Conservation (phyloP, 2,329 filamentous ascomycete species). For the Cadophora gregata region DNA sequence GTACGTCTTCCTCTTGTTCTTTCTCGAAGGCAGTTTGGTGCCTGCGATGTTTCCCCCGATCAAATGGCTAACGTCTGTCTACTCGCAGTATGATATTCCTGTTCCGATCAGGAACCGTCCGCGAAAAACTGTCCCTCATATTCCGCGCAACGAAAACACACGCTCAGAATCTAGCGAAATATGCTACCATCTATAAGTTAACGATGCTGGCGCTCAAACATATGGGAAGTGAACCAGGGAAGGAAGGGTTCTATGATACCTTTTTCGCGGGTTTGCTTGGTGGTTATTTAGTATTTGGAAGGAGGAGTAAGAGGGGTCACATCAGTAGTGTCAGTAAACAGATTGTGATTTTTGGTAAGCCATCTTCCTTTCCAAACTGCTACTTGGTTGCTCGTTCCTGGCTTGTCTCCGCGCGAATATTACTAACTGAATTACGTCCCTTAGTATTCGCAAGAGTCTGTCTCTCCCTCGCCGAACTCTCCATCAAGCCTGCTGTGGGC, state of each 20-base stretch:
- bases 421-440: neutral
- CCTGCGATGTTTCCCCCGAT: no score
- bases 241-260: slow-evolving; percentile 77
- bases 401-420: neutral
- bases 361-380: neutral
- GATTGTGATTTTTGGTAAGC: slow-evolving; percentile 82
- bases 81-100: slow-evolving; percentile 87
- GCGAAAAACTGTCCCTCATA: slow-evolving; percentile 78
- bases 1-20: slow-evolving; percentile 48
- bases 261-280: slow-evolving; percentile 88
- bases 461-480: slow-evolving; percentile 82
- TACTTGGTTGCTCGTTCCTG: neutral
- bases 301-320: slow-evolving; percentile 66
- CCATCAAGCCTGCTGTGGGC: slow-evolving; percentile 69
- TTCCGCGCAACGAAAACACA: slow-evolving; percentile 88
- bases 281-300: slow-evolving; percentile 91
- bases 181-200: slow-evolving; percentile 89
- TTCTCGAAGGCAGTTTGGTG: neutral
- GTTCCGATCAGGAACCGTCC: slow-evolving; percentile 86
- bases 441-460: slow-evolving; percentile 86
- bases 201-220: slow-evolving; percentile 77
- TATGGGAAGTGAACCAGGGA: slow-evolving; percentile 61
- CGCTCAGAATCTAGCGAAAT: slow-evolving; percentile 88
- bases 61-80: neutral
- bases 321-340: slow-evolving; percentile 89